phyloP scores from a whole-genome alignment of 805 yeast genomes.

The Jamesozyma lodderae region DNA sequence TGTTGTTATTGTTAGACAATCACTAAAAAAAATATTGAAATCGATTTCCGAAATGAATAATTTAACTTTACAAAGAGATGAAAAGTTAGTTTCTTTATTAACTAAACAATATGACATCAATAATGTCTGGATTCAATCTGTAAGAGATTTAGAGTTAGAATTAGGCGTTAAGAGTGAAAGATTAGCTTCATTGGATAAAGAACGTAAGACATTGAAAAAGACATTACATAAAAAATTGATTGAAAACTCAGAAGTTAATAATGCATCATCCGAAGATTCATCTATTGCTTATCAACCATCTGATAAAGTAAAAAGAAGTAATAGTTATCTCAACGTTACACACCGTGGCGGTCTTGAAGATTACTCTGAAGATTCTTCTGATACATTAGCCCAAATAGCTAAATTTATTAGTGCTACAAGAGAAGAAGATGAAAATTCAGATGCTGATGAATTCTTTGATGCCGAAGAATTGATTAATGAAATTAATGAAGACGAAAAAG shows the following conservation, averaged over 20 bases:
- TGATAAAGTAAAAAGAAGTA: not conserved
- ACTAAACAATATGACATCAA: slow-evolving; percentile 63
- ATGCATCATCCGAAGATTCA: slow-evolving; percentile 1
- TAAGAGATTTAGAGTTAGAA: slow-evolving; percentile 60
- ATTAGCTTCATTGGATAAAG: slow-evolving; percentile 52
- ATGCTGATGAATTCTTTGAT: slow-evolving; percentile 61
- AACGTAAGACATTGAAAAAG: slow-evolving; percentile 49
- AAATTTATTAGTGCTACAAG: slow-evolving; percentile 21
- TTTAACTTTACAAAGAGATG: slow-evolving; percentile 33
- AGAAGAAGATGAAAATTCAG: slow-evolving; percentile 31
- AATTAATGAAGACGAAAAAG: not conserved
- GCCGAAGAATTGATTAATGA: slow-evolving; percentile 45
- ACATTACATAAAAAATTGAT: slow-evolving; percentile 32
- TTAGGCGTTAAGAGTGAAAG: slow-evolving; percentile 51
- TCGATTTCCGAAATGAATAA: slow-evolving; percentile 24
- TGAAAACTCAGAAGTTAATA: slow-evolving; percentile 26
- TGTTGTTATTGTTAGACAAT: slow-evolving; percentile 20
- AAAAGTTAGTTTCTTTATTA: slow-evolving; percentile 36
- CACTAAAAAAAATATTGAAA: slow-evolving; percentile 21
- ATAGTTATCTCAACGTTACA: not conserved
- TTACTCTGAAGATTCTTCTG: slow-evolving; percentile 4
- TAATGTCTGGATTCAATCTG: slow-evolving; percentile 65
- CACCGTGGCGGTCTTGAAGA: no score
- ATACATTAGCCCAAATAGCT: slow-evolving; percentile 21
- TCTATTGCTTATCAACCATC: slow-evolving; percentile 1